Percentiles rank a stretch among this genome's conserved stretches.
phyloP scores from a whole-genome alignment of 179 eudicot species.

The Beta lomatogona region DNA sequence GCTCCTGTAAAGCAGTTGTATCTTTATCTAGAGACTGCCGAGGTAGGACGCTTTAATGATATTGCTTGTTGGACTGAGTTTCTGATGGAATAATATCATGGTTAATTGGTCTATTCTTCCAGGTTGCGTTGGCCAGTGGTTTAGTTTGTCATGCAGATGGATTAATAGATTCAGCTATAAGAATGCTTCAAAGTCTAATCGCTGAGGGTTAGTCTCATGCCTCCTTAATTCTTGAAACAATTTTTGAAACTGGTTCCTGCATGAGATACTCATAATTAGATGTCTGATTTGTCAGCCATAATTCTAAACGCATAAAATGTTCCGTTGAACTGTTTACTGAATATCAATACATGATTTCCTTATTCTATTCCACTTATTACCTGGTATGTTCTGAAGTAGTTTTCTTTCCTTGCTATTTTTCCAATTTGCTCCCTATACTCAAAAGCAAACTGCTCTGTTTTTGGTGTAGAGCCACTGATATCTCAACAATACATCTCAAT shows the following conservation, averaged over 20 bases:
- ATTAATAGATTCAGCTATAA: slow-evolving; percentile 59
- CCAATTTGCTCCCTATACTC: too few species aligned
- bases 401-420: not conserved
- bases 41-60: slow-evolving; percentile 44
- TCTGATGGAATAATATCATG: not conserved
- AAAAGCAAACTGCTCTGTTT: not conserved
- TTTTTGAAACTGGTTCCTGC: not conserved
- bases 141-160: slow-evolving; percentile 71
- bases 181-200: slow-evolving; percentile 41
- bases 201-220: slow-evolving; percentile 46
- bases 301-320: not conserved
- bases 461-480: not conserved
- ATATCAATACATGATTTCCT: not conserved
- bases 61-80: not conserved
- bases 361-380: not conserved
- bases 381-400: not conserved
- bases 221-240: not conserved
- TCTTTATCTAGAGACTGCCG: slow-evolving; percentile 73
- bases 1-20: slow-evolving; percentile 47
- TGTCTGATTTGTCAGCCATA: too few species aligned
- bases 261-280: not conserved
- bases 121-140: slow-evolving; percentile 65
- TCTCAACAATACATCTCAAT: too few species aligned
- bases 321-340: not conserved
- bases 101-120: slow-evolving; percentile 4